phyloP scores from a whole-genome alignment of 2,329 filamentous ascomycete species.

The Pyrenophora tritici-repentis region DNA sequence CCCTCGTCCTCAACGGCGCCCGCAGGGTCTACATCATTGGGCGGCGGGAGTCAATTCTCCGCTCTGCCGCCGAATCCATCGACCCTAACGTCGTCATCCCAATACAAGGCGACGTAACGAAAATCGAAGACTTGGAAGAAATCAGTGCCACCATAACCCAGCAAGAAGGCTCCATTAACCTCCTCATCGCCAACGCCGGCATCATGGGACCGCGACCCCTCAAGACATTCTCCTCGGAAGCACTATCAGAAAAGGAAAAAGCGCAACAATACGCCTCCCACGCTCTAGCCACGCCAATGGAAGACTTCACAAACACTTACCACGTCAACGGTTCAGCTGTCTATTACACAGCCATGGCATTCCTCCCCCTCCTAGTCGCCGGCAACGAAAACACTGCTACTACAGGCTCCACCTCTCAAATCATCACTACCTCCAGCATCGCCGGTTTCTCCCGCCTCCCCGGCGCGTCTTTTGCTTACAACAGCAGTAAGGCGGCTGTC shows the following conservation, averaged over 20 bases:
- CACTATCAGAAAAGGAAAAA: too few relatives aligned
- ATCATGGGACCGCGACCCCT: conserved; percentile 26
- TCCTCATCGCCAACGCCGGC: conserved; percentile 34
- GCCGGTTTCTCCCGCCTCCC: conserved; percentile 9
- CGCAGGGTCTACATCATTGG: conserved; percentile 27
- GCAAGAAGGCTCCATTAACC: conserved; percentile 24
- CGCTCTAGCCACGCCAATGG: conserved; percentile 24
- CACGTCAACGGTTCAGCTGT: conserved; percentile 49
- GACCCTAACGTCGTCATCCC: conserved; percentile 22
- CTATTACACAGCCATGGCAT: conserved; percentile 50
- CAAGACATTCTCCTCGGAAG: conserved; percentile 4
- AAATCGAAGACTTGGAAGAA: conserved; percentile 15
- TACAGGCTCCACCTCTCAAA: conserved; percentile 19
- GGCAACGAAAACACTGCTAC: conserved; percentile 39
- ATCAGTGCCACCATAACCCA: conserved; percentile 15
- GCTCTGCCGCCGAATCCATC: conserved; percentile 16
- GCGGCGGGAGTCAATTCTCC: conserved; percentile 18
- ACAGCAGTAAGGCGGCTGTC: conserved; percentile 51
- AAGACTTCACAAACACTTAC: conserved; percentile 43
- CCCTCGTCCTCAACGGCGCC: conserved; percentile 27
- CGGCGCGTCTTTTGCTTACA: conserved; percentile 25
- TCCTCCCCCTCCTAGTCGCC: conserved; percentile 50
- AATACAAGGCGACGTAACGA: conserved; percentile 27
- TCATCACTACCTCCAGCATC: conserved; percentile 26
- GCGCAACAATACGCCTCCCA: conserved; percentile 6